A percentile compares a stretch with the other conserved stretches of the same genome.
These are phyloP conservation scores for Aphanomyces stellatus DNA, from an alignment of 352 stramenopile species.

Conservation along the genomic window DNA sequence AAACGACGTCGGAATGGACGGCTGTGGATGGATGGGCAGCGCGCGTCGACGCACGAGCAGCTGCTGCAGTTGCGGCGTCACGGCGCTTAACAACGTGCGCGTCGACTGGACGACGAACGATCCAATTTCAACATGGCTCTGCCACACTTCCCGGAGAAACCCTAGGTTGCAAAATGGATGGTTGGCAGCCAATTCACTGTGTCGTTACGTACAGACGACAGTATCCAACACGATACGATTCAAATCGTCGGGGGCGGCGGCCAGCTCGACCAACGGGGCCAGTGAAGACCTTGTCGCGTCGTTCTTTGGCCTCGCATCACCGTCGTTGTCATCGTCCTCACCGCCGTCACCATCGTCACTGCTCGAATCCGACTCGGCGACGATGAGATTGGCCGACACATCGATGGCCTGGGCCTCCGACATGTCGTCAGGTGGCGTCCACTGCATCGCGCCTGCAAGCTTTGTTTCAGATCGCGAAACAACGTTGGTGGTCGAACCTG, in stretches of 20 bases:
- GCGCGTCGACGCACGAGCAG: not conserved
- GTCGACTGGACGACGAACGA: not conserved
- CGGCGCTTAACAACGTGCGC: not conserved
- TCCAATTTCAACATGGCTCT: conserved; percentile 11
- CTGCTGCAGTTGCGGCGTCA: not conserved
- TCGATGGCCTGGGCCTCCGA: not conserved
- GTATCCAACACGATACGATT: not conserved
- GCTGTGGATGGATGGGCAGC: not conserved
- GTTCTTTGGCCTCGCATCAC: not conserved
- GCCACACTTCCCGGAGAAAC: conserved; percentile 6
- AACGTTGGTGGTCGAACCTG: not conserved
- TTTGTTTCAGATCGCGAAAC: too few species aligned
- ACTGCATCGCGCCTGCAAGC: conserved; percentile 14
- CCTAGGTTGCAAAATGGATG: not conserved
- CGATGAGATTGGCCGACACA: not conserved
- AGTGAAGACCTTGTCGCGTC: too few species aligned
- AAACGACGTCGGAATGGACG: conserved; percentile 2
- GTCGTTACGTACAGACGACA: not conserved
- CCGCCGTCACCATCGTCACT: not conserved
- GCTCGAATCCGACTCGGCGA: not conserved
- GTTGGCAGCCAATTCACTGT: not conserved
- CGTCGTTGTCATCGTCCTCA: not conserved
- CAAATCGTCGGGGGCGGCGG: not conserved
- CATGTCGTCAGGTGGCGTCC: not conserved
- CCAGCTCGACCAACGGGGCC: not conserved